Evolutionary conservation across 352 stramenopile genomes (phyloP).

Genomic region (Phytophthora sansomeana): DNA sequence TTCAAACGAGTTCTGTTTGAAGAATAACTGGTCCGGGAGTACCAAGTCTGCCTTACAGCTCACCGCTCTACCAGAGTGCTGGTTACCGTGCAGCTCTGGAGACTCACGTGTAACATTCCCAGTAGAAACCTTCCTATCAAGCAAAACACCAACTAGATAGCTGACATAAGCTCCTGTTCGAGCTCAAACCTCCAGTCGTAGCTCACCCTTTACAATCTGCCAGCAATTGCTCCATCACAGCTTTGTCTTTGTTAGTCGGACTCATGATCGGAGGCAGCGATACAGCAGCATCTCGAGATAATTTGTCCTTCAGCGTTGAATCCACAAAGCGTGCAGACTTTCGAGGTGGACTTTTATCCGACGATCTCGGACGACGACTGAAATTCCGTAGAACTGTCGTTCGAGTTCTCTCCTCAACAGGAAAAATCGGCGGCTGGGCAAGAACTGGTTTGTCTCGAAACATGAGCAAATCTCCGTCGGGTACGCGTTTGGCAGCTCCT

Average conservation of each 20-base stretch:
- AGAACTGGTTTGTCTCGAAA: conserved; percentile 49
- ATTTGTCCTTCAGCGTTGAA: conserved; percentile 30
- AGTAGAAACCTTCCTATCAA: conserved; percentile 24
- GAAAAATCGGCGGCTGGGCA: conserved; percentile 32
- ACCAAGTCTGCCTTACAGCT: conserved; percentile 1
- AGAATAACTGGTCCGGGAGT: conserved; percentile 67
- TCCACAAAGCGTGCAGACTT: conserved; percentile 24
- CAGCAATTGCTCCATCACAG: conserved; percentile 52
- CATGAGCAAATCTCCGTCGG: conserved; percentile 60
- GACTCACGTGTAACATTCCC: not conserved
- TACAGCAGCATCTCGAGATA: conserved; percentile 18
- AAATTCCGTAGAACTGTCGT: conserved; percentile 4
- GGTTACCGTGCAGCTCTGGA: conserved; percentile 35
- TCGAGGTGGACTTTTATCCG: conserved; percentile 21
- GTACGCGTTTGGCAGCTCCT: conserved; percentile 50
- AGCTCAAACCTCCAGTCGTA: not conserved
- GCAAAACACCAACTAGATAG: conserved; percentile 21
- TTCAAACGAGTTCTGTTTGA: conserved; percentile 56
- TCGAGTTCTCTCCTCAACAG: conserved; percentile 16
- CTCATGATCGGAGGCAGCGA: conserved; percentile 50
- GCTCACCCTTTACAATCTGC: conserved; percentile 50
- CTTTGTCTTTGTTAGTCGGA: conserved; percentile 44
- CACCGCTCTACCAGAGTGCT: conserved; percentile 44
- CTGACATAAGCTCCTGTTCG: not conserved
- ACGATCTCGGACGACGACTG: conserved; percentile 32